Evolutionary conservation across 176 grass and related monocot genomes (phyloP), one percentile per base, ranked within the genome.

Genomic region (Paspalum notatum): DNA sequence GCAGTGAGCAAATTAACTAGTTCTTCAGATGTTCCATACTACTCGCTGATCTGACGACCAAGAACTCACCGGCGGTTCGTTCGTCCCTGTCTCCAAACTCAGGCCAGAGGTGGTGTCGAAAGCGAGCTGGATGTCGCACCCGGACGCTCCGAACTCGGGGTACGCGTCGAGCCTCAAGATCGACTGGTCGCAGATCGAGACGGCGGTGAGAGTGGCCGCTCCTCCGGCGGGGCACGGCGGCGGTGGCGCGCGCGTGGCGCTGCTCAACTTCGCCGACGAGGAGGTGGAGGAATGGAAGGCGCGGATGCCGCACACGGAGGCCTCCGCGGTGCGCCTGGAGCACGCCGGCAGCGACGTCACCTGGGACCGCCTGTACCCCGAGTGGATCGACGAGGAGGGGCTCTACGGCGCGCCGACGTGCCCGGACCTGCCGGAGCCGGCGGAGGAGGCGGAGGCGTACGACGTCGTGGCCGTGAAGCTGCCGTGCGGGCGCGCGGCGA

Each of bases 351-450:
- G 82, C 9, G 44, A 88, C 82, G 85, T 88, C 50, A 91, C 85
- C 26, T 91, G 89, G 89, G 85, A 61, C 18, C 81, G 77, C 65
- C 85, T 91, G 5, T 91, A 91, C 66, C 85, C 89, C 4, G 89
- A 91, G 78, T 91, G 89, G 89, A 88, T 91, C 76, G 89, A 91
- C 65, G 89, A 91, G 85, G 89, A 88, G 72, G 89, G 88, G 65
- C 21, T 67, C 2, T 88, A 84, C 66, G 55, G 69, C 32, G 53
- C 53, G 64, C 89, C 89, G 62, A 17, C 65, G 45, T 91, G 89
- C 58, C 89, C 89, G 1, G 52, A 85, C 53, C 71, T 91, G 43
- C 89, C 89, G 25, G 65, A 72, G 50, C 81, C 89, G 32, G 5
- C 3, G 14, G 21, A 16, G 3, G 43, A 58, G 47, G 54, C 9